A percentile compares a stretch with the other conserved stretches of the same genome.
These are phyloP conservation scores for Clarireedia paspali DNA, from an alignment of 2,329 filamentous ascomycete species.

Conservation along the genomic window DNA sequence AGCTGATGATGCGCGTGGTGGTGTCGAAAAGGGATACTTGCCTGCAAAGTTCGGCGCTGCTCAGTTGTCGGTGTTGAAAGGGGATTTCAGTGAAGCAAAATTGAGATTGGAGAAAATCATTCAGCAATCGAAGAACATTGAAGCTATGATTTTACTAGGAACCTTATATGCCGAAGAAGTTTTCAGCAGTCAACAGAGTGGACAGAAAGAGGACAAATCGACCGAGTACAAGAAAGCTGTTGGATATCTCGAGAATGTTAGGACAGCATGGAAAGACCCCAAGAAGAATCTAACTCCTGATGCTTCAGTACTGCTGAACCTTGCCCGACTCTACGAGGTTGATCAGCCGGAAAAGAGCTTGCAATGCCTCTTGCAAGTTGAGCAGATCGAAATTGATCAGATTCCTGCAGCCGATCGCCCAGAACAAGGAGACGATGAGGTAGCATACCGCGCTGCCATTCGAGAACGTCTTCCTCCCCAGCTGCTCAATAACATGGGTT, in stretches of 20 bases:
- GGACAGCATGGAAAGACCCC: constrained; percentile 83
- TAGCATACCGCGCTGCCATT: constrained; percentile 50
- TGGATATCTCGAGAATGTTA: constrained; percentile 73
- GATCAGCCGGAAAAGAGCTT: constrained; percentile 85
- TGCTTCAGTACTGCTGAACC: constrained; percentile 79
- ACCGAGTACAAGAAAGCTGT: constrained; percentile 82
- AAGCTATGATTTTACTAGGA: constrained; percentile 87
- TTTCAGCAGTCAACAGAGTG: constrained; percentile 65
- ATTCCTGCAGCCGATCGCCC: constrained; percentile 64
- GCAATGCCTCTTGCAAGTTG: constrained; percentile 85
- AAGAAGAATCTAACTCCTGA: constrained; percentile 79
- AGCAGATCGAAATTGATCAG: constrained; percentile 78
- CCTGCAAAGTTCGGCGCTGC: constrained; percentile 93
- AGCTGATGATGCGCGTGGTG: constrained; percentile 86
- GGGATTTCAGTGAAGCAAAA: constrained; percentile 86
- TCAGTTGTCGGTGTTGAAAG: constrained; percentile 77
- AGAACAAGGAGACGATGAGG: constrained; percentile 51
- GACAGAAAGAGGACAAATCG: constrained; percentile 78
- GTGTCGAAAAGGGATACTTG: constrained; percentile 81
- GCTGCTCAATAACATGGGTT: constrained; percentile 93
- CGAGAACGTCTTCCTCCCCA: constrained; percentile 80
- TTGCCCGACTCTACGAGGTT: constrained; percentile 82
- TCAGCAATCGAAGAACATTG: constrained; percentile 72
- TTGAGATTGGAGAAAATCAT: constrained; percentile 91
- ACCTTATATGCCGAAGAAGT: constrained; percentile 93